Conservation (phyloP, 129 eudicot species). For the Tagetes patula region DNA sequence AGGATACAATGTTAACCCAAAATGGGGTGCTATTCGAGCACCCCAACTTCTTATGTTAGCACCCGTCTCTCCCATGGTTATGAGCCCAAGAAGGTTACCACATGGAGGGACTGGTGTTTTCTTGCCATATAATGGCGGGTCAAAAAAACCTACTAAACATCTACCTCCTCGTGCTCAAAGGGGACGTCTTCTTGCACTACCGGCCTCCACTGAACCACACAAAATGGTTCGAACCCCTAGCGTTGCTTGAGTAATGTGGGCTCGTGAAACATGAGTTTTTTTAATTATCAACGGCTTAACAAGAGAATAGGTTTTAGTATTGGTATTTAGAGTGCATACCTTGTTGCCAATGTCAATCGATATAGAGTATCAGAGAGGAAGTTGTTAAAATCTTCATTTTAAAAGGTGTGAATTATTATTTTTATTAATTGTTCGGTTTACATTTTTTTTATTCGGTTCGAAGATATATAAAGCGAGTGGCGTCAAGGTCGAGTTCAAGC, state of each 20-base stretch:
- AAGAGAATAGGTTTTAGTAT: not conserved
- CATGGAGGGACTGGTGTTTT: slow-evolving; percentile 92
- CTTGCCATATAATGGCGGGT: slow-evolving; percentile 73
- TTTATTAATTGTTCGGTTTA: not conserved
- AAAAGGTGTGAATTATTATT: not conserved
- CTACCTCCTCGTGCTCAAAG: slow-evolving; percentile 86
- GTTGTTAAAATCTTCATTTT: not conserved
- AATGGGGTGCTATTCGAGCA: slow-evolving; percentile 60
- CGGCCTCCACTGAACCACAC: slow-evolving; percentile 39
- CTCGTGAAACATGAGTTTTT: not conserved
- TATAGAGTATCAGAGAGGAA: not conserved
- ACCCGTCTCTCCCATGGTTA: slow-evolving; percentile 61
- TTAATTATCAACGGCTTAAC: not conserved
- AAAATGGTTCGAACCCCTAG: slow-evolving; percentile 43
- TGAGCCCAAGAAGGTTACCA: slow-evolving; percentile 53
- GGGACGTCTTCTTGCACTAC: slow-evolving; percentile 60
- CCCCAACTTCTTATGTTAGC: slow-evolving; percentile 67
- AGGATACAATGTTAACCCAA: slow-evolving; percentile 46
- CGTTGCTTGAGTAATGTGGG: slow-evolving; percentile 9
- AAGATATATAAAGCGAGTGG: not conserved
- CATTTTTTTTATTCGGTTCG: not conserved
- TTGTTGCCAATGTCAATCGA: not conserved
- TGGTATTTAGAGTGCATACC: not conserved
- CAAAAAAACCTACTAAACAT: slow-evolving; percentile 57
- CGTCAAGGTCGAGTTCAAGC: no score